phyloP scores from a whole-genome alignment of 2,329 filamentous ascomycete species.

The Huntiella decipiens region DNA sequence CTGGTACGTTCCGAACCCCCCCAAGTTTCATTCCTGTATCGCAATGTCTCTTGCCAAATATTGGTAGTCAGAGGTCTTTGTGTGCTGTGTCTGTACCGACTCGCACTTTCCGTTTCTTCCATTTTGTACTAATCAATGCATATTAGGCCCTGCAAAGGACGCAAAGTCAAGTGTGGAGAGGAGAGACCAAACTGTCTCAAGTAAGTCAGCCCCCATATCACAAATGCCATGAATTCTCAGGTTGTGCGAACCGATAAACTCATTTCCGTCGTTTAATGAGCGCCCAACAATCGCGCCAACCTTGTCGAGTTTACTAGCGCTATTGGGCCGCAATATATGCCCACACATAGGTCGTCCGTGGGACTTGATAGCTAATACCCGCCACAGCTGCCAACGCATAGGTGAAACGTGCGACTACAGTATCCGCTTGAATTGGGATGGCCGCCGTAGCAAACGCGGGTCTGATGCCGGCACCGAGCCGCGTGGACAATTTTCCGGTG shows the following conservation, averaged over 20 bases:
- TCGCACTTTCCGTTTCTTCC: no score
- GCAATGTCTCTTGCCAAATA: neutral
- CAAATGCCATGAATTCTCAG: neutral
- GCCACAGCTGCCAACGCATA: slow-evolving; percentile 41
- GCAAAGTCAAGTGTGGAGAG: slow-evolving; percentile 60
- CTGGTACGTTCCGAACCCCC: slow-evolving; percentile 19
- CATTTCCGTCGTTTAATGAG: no score
- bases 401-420: slow-evolving; percentile 64
- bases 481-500: slow-evolving; percentile 6
- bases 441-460: slow-evolving; percentile 24
- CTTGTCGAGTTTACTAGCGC: no score
- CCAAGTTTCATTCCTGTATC: neutral
- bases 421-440: slow-evolving; percentile 65
- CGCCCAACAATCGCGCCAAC: no score
- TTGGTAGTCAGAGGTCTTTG: no score
- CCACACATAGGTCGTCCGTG: neutral
- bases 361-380: neutral
- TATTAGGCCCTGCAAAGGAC: slow-evolving; percentile 55
- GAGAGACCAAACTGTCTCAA: slow-evolving; percentile 55
- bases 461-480: slow-evolving; percentile 8
- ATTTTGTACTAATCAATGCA: neutral
- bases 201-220: slow-evolving; percentile 17
- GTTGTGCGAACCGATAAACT: no score
- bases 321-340: no score
- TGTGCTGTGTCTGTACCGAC: no score